Base-by-base conservation (phyloP, 805 yeast genomes). In the Metschnikowia baotianmanensis region DNA sequence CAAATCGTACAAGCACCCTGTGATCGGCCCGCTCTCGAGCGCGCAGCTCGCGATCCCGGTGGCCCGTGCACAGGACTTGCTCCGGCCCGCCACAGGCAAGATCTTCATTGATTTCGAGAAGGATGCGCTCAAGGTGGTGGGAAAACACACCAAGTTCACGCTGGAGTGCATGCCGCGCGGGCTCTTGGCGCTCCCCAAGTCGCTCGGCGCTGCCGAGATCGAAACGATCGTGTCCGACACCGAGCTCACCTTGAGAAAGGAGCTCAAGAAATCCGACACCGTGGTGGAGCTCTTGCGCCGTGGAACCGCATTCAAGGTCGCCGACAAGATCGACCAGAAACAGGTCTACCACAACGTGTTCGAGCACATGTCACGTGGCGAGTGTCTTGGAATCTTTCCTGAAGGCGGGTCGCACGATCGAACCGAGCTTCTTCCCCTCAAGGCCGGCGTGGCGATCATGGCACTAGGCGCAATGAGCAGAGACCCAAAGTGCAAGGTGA, bases 321-420 rank as follows among this genome's bases (percentile, higher is more conserved):
- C 97, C 1, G 82, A 76, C 42, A 86, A 85, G 53, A 84, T 93
- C 42, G 89, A 93, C 62, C 97, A 93, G 63, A 76, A 86, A 13
- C 70, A 72, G 32, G 96, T 93, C 40, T 93, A 88, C 62, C 77
- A 84, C 40, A 74, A 76, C 48, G 98, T 93, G 3, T 93, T 90
- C 60, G 78, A 82, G 36, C 96, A 88, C 60, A 72, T 93, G 47
- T 76, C 86, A 15, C 74, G 78, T 44, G 89, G 93, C 30, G 79
- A 86, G 42, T 86, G 95, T 47, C 65, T 93, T 25, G 98, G 98
- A 9, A 86, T 93, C 32, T 93, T 89, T 67, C 97, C 99, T 7
- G 99, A 93, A 69, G 99, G 99, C 44, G 99, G 99, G 1, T 88
- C 96, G 10, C 99, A 91, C 57, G 99, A 91, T 61, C 74, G 99